A percentile compares a stretch with the other conserved stretches of the same genome.
phyloP scores from a whole-genome alignment of 73 alveolate species.

The Tetrahymena elliotti region DNA sequence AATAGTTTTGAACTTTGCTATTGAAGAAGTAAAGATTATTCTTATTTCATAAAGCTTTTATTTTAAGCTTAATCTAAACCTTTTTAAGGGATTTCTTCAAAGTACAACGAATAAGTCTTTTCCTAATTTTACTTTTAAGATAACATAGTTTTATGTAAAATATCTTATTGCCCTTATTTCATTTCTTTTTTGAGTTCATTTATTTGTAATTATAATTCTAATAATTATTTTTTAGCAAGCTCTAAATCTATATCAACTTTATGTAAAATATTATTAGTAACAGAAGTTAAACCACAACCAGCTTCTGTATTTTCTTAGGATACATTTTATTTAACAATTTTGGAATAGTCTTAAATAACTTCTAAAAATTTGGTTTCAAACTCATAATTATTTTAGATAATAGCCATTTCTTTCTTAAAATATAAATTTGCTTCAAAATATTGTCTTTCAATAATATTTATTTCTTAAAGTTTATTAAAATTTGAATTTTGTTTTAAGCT shows the following conservation, averaged over 20 bases:
- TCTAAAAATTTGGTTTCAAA: neutral
- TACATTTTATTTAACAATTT: neutral
- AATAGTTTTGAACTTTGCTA: neutral
- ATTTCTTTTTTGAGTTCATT: neutral
- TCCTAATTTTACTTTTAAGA: neutral
- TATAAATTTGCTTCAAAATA: neutral
- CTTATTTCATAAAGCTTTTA: neutral
- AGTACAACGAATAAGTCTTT: neutral
- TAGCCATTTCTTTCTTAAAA: neutral
- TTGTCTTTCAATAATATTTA: neutral
- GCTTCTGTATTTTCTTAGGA: neutral
- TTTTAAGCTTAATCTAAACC: neutral
- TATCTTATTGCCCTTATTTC: neutral
- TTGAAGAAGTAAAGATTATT: neutral
- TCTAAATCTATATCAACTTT: neutral
- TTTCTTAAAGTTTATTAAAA: neutral
- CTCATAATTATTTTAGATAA: neutral
- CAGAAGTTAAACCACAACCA: neutral
- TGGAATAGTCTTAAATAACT: neutral
- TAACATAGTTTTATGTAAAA: neutral
- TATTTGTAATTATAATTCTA: neutral
- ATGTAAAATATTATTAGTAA: neutral
- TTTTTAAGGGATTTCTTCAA: neutral
- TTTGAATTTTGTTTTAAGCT: neutral
- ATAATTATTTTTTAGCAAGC: neutral